Percentiles rank a stretch among this genome's conserved stretches.
Conservation (phyloP, 2,329 filamentous ascomycete genomes). For the Raffaelea ambrosiae region DNA sequence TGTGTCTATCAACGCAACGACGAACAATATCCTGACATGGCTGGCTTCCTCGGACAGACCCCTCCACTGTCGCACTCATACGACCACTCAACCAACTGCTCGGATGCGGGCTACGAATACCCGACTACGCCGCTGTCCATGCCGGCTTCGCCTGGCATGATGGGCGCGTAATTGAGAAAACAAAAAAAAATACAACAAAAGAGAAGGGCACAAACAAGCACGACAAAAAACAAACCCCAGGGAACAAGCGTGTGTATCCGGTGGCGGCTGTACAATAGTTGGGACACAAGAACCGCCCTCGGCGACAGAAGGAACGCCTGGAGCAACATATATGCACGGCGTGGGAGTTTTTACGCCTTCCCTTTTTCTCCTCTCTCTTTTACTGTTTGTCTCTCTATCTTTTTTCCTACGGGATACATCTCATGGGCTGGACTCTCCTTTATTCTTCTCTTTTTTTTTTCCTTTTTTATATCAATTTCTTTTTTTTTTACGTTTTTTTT, state of each 20-base stretch:
- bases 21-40: conserved; percentile 34
- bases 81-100: conserved; percentile 57
- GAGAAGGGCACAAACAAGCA: not conserved
- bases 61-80: conserved; percentile 69
- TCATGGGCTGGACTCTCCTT: conserved; percentile 1
- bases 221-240: not conserved
- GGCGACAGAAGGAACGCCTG: too few relatives aligned
- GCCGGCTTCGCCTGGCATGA: conserved; percentile 56
- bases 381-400: not conserved
- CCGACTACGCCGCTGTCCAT: conserved; percentile 67
- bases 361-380: not conserved
- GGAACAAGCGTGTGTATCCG: too few relatives aligned
- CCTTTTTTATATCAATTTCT: not conserved
- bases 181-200: not conserved
- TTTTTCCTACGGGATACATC: not conserved
- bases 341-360: too few relatives aligned
- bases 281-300: not conserved
- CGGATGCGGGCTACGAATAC: conserved; percentile 52
- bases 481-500: not conserved
- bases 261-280: not conserved
- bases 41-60: conserved; percentile 59
- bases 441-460: not conserved
- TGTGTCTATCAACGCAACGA: not conserved
- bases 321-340: too few relatives aligned
- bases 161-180: conserved; percentile 15